Evolutionary conservation across 306 rosid genomes (phyloP).

Genomic region (Gleditsia sinensis): DNA sequence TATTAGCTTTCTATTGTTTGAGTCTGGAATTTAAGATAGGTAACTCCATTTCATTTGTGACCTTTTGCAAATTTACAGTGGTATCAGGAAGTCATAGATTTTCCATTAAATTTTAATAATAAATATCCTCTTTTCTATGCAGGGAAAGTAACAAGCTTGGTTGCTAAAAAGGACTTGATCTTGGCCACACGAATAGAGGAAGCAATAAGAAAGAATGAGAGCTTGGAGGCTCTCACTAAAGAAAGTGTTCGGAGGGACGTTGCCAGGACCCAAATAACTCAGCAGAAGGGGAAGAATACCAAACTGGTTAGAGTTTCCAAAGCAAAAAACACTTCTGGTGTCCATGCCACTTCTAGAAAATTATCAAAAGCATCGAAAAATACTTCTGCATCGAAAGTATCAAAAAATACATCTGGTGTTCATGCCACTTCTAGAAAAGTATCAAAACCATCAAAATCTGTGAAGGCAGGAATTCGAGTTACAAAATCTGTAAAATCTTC

Average conservation of each 20-base stretch:
- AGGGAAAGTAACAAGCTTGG: slow-evolving; percentile 98
- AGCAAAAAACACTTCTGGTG: slow-evolving; percentile 43
- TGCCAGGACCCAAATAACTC: slow-evolving; percentile 63
- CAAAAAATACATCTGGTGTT: slow-evolving; percentile 41
- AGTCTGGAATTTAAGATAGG: background rate
- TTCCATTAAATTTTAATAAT: background rate
- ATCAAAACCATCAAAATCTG: slow-evolving; percentile 36
- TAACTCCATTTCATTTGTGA: background rate
- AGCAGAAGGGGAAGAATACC: slow-evolving; percentile 53
- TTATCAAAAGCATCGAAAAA: slow-evolving; percentile 23
- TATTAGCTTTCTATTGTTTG: slow-evolving; percentile 15
- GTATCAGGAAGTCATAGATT: background rate
- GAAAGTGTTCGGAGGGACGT: slow-evolving; percentile 67
- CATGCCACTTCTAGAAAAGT: slow-evolving; percentile 37
- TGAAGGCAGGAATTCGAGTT: slow-evolving; percentile 41
- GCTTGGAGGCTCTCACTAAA: slow-evolving; percentile 78
- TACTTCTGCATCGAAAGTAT: slow-evolving; percentile 19
- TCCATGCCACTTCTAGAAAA: slow-evolving; percentile 38
- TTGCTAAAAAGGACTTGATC: slow-evolving; percentile 60
- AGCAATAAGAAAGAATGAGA: slow-evolving; percentile 88
- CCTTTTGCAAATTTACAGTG: background rate
- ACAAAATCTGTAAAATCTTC: slow-evolving; percentile 45
- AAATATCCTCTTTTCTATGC: slow-evolving; percentile 27
- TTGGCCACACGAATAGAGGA: slow-evolving; percentile 84
- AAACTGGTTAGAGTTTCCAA: slow-evolving; percentile 49